Conservation (phyloP, 2,329 filamentous ascomycete species). For the Colletotrichum melonis region DNA sequence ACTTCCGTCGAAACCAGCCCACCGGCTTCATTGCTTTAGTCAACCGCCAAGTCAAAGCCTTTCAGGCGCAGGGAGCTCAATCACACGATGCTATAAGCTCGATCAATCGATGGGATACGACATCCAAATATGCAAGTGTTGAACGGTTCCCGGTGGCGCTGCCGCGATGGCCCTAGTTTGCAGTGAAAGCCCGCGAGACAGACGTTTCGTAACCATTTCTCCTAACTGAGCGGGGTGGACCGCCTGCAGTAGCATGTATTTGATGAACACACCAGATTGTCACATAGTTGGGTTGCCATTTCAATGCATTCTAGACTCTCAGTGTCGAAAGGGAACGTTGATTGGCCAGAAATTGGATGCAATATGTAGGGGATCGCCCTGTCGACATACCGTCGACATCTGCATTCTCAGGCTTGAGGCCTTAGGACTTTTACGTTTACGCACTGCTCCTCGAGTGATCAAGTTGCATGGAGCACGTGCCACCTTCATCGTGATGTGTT, state of each 20-base stretch:
- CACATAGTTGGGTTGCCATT: background rate
- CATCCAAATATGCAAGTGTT: background rate
- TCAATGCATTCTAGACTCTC: background rate
- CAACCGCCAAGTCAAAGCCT: background rate
- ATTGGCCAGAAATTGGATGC: background rate
- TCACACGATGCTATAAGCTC: background rate
- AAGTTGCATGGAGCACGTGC: background rate
- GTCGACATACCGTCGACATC: no score
- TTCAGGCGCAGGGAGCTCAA: background rate
- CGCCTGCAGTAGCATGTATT: background rate
- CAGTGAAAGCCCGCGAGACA: background rate
- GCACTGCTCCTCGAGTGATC: background rate
- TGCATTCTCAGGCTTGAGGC: background rate
- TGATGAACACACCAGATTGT: background rate
- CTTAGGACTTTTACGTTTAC: background rate
- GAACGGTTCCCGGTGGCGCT: background rate
- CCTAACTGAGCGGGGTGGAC: no score
- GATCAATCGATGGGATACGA: background rate
- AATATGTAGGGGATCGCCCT: background rate
- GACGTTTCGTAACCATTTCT: background rate
- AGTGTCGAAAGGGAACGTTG: background rate
- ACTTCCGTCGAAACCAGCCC: background rate
- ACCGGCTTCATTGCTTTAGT: background rate
- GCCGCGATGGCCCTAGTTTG: background rate
- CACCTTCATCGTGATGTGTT: background rate